Base-by-base conservation (phyloP, 306 rosid species). In the Argentina anserina region DNA sequence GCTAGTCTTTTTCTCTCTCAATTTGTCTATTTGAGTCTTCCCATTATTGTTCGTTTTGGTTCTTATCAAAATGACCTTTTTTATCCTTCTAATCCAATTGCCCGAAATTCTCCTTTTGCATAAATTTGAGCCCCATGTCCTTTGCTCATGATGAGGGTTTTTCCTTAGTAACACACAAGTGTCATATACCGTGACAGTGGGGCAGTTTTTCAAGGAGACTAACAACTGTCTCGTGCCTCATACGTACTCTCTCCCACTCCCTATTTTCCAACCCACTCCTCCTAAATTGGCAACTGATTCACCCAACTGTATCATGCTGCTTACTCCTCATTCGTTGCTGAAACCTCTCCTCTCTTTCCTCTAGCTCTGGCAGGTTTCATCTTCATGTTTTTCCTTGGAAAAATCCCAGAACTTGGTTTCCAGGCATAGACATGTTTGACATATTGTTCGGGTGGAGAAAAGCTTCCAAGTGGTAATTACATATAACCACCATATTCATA, bases 401-500 rank as follows among this genome's bases (percentile, higher is more conserved):
- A 79, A 70, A 67, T 60, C 40, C 39, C 81, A 50, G 61, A 53
- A 63, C 6, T 65, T 67, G 12, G 34, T 50, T 21, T 50, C 41
- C 12, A 36, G 28, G 52, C 76, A 3, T 68, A 77, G 82, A 79
- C 68, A 93, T 90, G 98, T 90, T 93, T 78, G 90, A 68, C 73
- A 31, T 82, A 78, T 73, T 90, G 34, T 89, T 90, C 61, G 97
- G 96, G 12, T 93, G 98, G 97, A 70, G 90, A 71, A 90, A 89
- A 65, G 98, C 96, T 78, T 89, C 96, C 0, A 90, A 85, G 82
- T 93, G 98, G 98, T 93, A 87, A 73, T 11, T 12, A 2, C 1
- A 29, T 53, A 31, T 42, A 13, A 56, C 25, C n/a, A 56, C 25
- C n/a, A 18, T 49, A 4, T 45, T 64, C 2, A 25, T 31, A 50